Evolutionary conservation across 495 filamentous ascomycete genomes (phyloP).

Genomic region (Platismatia glauca): DNA sequence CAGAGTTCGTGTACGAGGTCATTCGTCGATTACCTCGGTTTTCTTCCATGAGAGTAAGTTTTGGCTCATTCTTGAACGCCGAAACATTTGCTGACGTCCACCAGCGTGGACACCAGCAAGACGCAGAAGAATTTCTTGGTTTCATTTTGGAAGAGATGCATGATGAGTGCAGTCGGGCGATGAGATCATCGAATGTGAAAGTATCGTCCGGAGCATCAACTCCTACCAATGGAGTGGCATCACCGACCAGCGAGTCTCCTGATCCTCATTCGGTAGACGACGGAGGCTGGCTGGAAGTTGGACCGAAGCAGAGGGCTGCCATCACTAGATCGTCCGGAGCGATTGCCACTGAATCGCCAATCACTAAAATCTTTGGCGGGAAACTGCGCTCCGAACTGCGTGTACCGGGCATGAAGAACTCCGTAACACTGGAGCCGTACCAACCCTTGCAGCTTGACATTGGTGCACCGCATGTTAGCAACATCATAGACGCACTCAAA

Average conservation of each 20-base stretch:
- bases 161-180: slow-evolving; percentile 77
- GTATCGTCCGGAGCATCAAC: slow-evolving; percentile 36
- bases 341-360: slow-evolving; percentile 61
- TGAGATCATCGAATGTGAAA: slow-evolving; percentile 43
- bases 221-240: slow-evolving; percentile 33
- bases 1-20: slow-evolving; percentile 91
- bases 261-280: slow-evolving; percentile 29
- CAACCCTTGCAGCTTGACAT: slow-evolving; percentile 95
- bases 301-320: slow-evolving; percentile 77
- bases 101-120: slow-evolving; percentile 90
- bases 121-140: slow-evolving; percentile 94
- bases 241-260: slow-evolving; percentile 28
- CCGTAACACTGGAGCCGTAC: slow-evolving; percentile 86
- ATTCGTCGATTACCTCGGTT: slow-evolving; percentile 81
- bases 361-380: slow-evolving; percentile 91
- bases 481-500: slow-evolving; percentile 85
- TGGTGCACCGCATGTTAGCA: slow-evolving; percentile 69
- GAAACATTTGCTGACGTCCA: slow-evolving; percentile 26
- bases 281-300: slow-evolving; percentile 84
- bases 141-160: slow-evolving; percentile 89
- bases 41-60: slow-evolving; percentile 74
- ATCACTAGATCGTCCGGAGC: slow-evolving; percentile 82
- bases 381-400: slow-evolving; percentile 83
- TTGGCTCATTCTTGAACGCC: neutral
- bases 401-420: slow-evolving; percentile 78